Conservation (phyloP, 2,329 filamentous ascomycete species). For the Ophiocordyceps australis region DNA sequence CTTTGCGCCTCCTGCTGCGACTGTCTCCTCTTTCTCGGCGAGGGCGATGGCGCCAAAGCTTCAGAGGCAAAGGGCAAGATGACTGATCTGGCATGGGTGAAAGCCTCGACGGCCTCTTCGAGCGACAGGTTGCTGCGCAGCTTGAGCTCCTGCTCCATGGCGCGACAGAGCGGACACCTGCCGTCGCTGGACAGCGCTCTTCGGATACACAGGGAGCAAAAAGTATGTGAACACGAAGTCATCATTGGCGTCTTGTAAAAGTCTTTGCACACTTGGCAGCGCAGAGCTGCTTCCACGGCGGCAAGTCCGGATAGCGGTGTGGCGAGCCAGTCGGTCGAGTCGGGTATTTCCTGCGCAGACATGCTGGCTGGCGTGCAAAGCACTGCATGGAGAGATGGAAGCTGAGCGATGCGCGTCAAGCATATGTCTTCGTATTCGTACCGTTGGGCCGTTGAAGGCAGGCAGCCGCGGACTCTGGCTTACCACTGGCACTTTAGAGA, state of each 20-base stretch:
- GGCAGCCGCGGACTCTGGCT: no score
- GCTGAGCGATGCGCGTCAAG: no score
- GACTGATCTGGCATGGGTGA: slow-evolving; percentile 42
- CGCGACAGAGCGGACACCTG: slow-evolving; percentile 73
- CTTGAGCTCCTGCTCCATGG: slow-evolving; percentile 65
- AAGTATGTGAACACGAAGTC: slow-evolving; percentile 87
- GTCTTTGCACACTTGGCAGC: slow-evolving; percentile 96
- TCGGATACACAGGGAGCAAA: slow-evolving; percentile 91
- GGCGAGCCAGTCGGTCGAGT: slow-evolving; percentile 71
- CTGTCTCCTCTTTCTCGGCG: no score
- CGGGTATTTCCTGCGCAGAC: no score
- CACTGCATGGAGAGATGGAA: no score
- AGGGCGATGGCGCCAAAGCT: no score
- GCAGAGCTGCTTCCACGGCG: slow-evolving; percentile 64
- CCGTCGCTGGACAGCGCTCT: slow-evolving; percentile 67
- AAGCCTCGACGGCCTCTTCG: slow-evolving; percentile 69
- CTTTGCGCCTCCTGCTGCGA: no score
- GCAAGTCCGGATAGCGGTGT: slow-evolving; percentile 51
- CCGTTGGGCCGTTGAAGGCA: no score
- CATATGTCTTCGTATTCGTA: no score
- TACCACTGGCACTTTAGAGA: no score
- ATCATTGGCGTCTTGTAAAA: slow-evolving; percentile 91
- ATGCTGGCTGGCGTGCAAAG: no score
- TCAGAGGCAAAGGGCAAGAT: no score
- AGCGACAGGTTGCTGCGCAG: slow-evolving; percentile 71